Base-by-base conservation (phyloP, 441 rosid genomes). In the Erodium moschatum region DNA sequence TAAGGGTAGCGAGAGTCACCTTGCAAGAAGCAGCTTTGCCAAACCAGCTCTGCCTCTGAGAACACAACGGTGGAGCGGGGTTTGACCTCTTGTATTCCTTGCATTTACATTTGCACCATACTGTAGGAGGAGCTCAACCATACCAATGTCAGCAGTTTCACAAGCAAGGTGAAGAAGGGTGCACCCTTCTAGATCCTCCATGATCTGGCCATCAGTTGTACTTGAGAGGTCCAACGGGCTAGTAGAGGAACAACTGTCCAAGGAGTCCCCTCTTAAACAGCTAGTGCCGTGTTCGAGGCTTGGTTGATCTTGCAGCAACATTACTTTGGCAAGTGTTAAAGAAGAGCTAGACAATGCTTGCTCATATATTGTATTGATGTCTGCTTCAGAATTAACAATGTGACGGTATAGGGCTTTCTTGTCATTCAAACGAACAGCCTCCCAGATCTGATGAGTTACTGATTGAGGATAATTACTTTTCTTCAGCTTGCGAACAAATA, bases 111-210 rank as follows among this genome's bases (percentile, higher is more conserved):
- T 84, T 61, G 92, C 97, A 6, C 97, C 97, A 75, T 94, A 89
- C 72, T 91, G 97, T 58, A 91, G 84, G 60, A 94, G 86, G 15
- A 94, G 85, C 78, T 94, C 97, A 15, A 88, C 86, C 97, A 91
- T 89, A 74, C 91, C 94, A 19, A 87, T 80, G 74, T 91, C 97
- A 21, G 96, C 87, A 75, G 80, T 79, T 74, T 88, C 81, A 80
- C 97, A 94, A 67, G 99, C 97, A 6, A 88, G 90, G 79, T 94
- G 99, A 82, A 94, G 97, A 74, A 94, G 77, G 29, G 94, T 85
- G 75, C 92, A 89, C 20, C 88, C 85, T 52, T 80, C 85, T 56
- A 83, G 75, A 70, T 88, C 90, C 64, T 84, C 81, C 72, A 77
- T 66, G 62, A 74, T 69, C 64, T 70, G 81, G 76, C 80, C 81